A percentile compares a stretch with the other conserved stretches of the same genome.
Evolutionary conservation across 1,284 basidiomycete genomes (phyloP).

Genomic region (Cystobasidiaceae sp.): DNA sequence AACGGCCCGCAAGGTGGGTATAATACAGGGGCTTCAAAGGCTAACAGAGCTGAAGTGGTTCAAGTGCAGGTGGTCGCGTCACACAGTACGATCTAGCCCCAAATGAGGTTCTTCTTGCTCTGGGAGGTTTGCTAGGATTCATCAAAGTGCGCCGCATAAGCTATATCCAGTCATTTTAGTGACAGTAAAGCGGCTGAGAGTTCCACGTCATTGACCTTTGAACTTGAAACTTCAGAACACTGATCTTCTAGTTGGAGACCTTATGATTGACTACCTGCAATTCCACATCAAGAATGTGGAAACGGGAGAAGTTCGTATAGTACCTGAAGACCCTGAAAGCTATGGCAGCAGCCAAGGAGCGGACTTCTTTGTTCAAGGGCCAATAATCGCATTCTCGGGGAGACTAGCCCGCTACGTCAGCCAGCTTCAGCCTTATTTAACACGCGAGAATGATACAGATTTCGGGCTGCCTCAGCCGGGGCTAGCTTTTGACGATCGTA

Average conservation of each 20-base stretch:
- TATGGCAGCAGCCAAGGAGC: conserved; percentile 22
- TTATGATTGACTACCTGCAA: conserved; percentile 23
- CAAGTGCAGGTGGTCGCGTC: conserved; percentile 4
- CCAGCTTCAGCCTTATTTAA: conserved; percentile 22
- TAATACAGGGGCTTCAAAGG: background rate
- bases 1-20: conserved; percentile 19
- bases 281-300: conserved; percentile 23
- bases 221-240: background rate
- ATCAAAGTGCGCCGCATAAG: background rate
- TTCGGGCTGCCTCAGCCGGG: conserved; percentile 20
- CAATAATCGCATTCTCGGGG: conserved; percentile 19
- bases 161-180: no score
- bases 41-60: no score
- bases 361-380: conserved; percentile 25
- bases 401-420: conserved; percentile 14
- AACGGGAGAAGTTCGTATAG: conserved; percentile 13
- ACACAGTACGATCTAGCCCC: background rate
- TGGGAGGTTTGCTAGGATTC: conserved; percentile 20
- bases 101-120: conserved; percentile 8
- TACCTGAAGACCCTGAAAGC: conserved; percentile 22
- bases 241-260: conserved; percentile 12
- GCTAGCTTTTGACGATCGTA: conserved; percentile 15
- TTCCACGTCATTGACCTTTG: background rate
- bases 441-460: conserved; percentile 1
- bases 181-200: no score